A percentile compares a stretch with the other conserved stretches of the same genome.
These are phyloP conservation scores for Chrysoporthe austroafricana DNA, from an alignment of 2,329 filamentous ascomycete species.

Conservation along the genomic window DNA sequence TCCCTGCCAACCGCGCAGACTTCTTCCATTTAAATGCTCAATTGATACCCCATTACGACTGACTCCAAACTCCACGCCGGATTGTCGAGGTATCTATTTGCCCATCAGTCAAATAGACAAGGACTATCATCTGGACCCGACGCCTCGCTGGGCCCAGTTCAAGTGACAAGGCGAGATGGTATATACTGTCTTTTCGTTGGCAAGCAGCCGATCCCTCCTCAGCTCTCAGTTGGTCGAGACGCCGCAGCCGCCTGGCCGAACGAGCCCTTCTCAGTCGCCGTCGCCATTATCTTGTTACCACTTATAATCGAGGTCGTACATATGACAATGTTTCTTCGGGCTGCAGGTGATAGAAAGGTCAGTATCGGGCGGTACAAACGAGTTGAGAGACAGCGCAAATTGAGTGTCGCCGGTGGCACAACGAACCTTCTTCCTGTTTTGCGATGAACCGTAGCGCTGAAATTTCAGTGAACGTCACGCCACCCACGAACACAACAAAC, in stretches of 20 bases:
- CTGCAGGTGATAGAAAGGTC: conserved; percentile 42
- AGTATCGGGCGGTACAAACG: conserved; percentile 6
- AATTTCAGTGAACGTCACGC: conserved; percentile 94
- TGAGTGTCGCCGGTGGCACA: conserved; percentile 30
- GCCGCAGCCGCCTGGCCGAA: conserved; percentile 53
- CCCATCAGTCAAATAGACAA: conserved; percentile 11
- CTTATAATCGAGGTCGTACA: conserved; percentile 91
- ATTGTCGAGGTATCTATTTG: conserved; percentile 10
- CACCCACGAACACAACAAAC: conserved; percentile 97
- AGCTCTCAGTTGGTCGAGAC: conserved; percentile 19
- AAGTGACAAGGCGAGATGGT: not conserved
- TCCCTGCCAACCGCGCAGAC: not conserved
- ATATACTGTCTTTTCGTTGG: not conserved
- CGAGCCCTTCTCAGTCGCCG: conserved; percentile 73
- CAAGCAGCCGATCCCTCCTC: conserved; percentile 1
- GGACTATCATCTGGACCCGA: not conserved
- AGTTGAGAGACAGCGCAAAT: not conserved
- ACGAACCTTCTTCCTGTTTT: conserved; percentile 72
- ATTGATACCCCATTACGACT: not conserved
- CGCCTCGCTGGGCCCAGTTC: not conserved
- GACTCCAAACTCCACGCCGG: conserved; percentile 11
- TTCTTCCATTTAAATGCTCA: not conserved
- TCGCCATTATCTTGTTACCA: conserved; percentile 86
- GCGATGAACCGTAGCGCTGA: conserved; percentile 91
- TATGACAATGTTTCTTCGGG: conserved; percentile 81